Conservation (phyloP, 352 stramenopile genomes). For the Globisporangium uncinulatum region DNA sequence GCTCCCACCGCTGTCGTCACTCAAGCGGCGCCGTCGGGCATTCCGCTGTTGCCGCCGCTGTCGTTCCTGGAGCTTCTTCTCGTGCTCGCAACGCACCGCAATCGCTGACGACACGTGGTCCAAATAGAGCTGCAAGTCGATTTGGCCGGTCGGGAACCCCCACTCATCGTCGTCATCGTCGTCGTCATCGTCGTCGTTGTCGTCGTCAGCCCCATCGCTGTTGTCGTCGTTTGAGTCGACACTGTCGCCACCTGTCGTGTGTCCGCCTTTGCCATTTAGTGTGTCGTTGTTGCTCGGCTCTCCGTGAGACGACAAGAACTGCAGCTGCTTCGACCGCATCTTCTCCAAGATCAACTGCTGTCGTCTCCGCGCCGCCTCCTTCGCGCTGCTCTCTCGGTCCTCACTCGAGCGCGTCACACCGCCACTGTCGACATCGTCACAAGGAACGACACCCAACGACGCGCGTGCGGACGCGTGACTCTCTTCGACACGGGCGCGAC, state of each 20-base stretch:
- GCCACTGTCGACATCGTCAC: neutral
- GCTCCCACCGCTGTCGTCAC: neutral
- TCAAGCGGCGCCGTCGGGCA: constrained; percentile 16
- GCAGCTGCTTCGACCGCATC: constrained; percentile 69
- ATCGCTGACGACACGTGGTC: constrained; percentile 64
- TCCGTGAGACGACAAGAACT: constrained; percentile 55
- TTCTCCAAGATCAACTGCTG: constrained; percentile 68
- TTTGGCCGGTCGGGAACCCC: constrained; percentile 71
- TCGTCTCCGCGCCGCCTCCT: constrained; percentile 52
- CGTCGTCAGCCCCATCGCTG: neutral
- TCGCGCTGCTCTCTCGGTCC: constrained; percentile 24
- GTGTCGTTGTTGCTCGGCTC: constrained; percentile 13
- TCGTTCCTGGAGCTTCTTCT: constrained; percentile 23
- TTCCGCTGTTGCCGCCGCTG: constrained; percentile 29
- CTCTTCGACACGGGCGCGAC: constrained; percentile 2
- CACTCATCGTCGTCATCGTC: constrained; percentile 70
- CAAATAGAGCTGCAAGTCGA: constrained; percentile 62
- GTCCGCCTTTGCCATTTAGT: neutral
- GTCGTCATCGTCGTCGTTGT: constrained; percentile 44
- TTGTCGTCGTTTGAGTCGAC: neutral
- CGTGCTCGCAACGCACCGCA: constrained; percentile 41
- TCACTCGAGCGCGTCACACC: neutral
- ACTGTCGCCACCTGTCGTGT: neutral
- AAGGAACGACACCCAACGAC: neutral
- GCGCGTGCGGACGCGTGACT: neutral